phyloP scores from a whole-genome alignment of 768 basidiomycete genomes.

The Boletellus emodensis region DNA sequence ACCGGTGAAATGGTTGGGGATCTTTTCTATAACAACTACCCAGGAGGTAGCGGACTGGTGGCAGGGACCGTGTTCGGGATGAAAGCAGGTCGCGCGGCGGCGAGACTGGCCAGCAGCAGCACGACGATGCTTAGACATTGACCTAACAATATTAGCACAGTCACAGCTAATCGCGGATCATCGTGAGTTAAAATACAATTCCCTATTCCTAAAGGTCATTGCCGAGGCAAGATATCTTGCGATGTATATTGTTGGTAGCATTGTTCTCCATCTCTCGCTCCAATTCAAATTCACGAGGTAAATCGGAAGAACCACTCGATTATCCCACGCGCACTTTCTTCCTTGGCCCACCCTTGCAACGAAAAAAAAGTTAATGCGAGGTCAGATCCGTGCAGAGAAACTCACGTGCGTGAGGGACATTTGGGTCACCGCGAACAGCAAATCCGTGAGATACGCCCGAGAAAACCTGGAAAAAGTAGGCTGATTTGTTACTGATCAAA shows the following conservation, averaged over 20 bases:
- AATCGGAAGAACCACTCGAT: slow-evolving; percentile 49
- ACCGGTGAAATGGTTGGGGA: slow-evolving; percentile 69
- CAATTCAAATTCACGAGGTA: background rate
- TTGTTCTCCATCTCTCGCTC: background rate
- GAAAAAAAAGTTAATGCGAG: background rate
- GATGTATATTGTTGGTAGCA: background rate
- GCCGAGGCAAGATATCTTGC: background rate
- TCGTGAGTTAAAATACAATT: background rate
- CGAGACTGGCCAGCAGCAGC: slow-evolving; percentile 14
- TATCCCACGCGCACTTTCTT: slow-evolving; percentile 51
- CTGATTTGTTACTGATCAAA: slow-evolving; percentile 42
- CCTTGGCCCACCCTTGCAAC: slow-evolving; percentile 52
- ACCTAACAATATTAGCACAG: background rate
- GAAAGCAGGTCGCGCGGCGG: slow-evolving; percentile 49
- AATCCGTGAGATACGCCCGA: slow-evolving; percentile 36
- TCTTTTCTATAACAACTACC: slow-evolving; percentile 63
- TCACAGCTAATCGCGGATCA: background rate
- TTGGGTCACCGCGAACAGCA: slow-evolving; percentile 22
- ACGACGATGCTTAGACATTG: background rate
- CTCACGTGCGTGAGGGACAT: slow-evolving; percentile 17
- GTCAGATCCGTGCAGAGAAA: background rate
- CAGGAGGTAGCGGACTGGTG: slow-evolving; percentile 64
- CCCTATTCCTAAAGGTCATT: background rate
- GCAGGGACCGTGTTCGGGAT: slow-evolving; percentile 64
- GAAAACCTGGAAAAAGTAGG: slow-evolving; percentile 56